A percentile compares a stretch with the other conserved stretches of the same genome.
These are phyloP conservation scores for Bryum argenteum DNA, from an alignment of 225 moss, liverwort and hornwort genomes.

Conservation along the genomic window DNA sequence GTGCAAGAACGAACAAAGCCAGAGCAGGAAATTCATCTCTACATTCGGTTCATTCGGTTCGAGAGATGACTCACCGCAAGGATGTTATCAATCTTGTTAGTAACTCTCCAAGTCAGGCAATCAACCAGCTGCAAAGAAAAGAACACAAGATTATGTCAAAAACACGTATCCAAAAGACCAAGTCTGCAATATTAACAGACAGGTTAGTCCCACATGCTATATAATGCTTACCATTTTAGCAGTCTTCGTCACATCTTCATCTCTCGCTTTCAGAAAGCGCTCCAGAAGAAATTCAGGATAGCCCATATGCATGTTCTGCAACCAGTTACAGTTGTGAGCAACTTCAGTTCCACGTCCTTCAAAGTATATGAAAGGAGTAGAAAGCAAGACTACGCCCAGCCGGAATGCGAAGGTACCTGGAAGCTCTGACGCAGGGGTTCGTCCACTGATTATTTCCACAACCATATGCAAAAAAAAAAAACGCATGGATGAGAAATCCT, in stretches of 20 bases:
- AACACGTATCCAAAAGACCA: background rate
- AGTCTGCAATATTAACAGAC: background rate
- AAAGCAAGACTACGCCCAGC: background rate
- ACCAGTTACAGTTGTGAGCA: conserved; percentile 17
- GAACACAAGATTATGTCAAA: background rate
- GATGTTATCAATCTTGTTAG: conserved; percentile 79
- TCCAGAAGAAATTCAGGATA: conserved; percentile 63
- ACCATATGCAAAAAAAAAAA: conserved; percentile 35
- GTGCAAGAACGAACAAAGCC: background rate
- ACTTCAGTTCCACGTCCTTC: background rate
- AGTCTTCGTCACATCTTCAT: conserved; percentile 68
- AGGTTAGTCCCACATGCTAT: background rate
- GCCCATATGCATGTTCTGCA: conserved; percentile 77
- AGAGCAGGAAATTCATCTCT: background rate
- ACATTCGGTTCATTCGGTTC: too few relatives aligned
- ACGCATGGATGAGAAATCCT: conserved; percentile 7
- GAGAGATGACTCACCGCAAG: conserved; percentile 59
- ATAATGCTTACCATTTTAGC: conserved; percentile 71
- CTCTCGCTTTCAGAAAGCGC: conserved; percentile 86
- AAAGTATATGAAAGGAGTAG: background rate
- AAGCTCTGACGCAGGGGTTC: conserved; percentile 43
- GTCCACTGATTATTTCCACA: conserved; percentile 41
- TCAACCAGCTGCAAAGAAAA: conserved; percentile 71
- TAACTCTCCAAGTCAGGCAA: conserved; percentile 80
- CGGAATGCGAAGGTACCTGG: conserved; percentile 34